Conservation (phyloP, 345 rosid species). For the Dimocarpus longan region DNA sequence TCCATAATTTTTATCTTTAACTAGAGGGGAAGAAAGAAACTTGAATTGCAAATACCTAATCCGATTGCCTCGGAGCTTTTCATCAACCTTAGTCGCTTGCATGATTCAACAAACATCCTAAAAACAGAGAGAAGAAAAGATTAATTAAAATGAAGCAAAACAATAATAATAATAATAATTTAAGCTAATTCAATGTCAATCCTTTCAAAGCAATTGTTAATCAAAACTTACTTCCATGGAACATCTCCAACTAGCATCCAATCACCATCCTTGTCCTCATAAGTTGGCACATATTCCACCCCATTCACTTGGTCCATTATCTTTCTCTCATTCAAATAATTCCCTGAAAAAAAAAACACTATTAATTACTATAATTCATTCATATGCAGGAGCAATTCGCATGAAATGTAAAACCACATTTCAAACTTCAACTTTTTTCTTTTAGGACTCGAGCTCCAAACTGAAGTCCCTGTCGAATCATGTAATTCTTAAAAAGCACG, state of each 20-base stretch:
- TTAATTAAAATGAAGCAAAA: neutral
- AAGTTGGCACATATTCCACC: slow-evolving; percentile 62
- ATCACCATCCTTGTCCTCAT: slow-evolving; percentile 84
- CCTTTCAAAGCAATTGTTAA: neutral
- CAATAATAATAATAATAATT: neutral
- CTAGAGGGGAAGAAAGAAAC: neutral
- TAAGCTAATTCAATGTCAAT: neutral
- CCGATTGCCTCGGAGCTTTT: slow-evolving; percentile 56
- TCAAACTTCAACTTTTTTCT: no score
- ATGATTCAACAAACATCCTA: slow-evolving; percentile 75
- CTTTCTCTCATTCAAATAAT: slow-evolving; percentile 40
- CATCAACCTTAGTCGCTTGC: slow-evolving; percentile 74
- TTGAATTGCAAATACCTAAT: slow-evolving; percentile 26
- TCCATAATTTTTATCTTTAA: neutral
- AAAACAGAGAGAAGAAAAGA: neutral
- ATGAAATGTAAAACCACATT: no score
- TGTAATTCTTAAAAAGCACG: no score
- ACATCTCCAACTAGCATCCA: slow-evolving; percentile 94
- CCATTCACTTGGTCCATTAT: slow-evolving; percentile 37
- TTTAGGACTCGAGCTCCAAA: no score
- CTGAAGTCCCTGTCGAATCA: no score
- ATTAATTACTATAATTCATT: neutral
- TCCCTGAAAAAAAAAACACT: slow-evolving; percentile 28
- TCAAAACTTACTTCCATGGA: slow-evolving; percentile 75
- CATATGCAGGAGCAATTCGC: no score